These are phyloP conservation scores for Hypoxylon rickii DNA, from an alignment of 495 filamentous ascomycete species.

Conservation along the genomic window DNA sequence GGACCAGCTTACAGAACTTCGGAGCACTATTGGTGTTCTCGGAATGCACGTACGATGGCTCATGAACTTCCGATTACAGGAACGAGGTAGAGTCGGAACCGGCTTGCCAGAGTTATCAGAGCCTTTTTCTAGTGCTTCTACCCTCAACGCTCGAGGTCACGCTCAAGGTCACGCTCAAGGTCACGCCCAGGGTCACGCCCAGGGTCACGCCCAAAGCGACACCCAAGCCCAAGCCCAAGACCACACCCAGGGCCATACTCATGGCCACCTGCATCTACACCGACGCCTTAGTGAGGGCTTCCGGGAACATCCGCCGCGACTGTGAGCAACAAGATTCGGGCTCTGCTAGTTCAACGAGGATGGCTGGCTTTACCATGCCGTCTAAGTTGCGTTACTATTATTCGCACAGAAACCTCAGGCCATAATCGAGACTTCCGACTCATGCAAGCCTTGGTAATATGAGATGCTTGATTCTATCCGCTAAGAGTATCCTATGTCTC, in stretches of 20 bases:
- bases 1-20: conserved; percentile 58
- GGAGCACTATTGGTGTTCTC: conserved; percentile 54
- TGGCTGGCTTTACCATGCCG: neutral
- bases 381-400: neutral
- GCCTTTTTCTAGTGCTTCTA: conserved; percentile 6
- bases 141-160: conserved; percentile 24
- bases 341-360: neutral
- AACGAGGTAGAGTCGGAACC: conserved; percentile 36
- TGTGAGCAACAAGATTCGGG: conserved; percentile 12
- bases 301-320: conserved; percentile 35
- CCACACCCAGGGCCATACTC: too few relatives aligned
- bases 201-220: too few relatives aligned
- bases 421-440: too few relatives aligned
- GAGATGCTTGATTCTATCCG: too few relatives aligned
- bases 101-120: conserved; percentile 14
- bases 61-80: conserved; percentile 52
- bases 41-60: conserved; percentile 61
- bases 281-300: conserved; percentile 32
- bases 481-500: too few relatives aligned
- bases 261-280: too few relatives aligned
- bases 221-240: too few relatives aligned
- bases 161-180: too few relatives aligned
- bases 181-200: too few relatives aligned
- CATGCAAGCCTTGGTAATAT: too few relatives aligned
- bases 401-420: too few relatives aligned